Evolutionary conservation across 1,284 basidiomycete genomes (phyloP).

Genomic region (Ceratobasidium papillatum): DNA sequence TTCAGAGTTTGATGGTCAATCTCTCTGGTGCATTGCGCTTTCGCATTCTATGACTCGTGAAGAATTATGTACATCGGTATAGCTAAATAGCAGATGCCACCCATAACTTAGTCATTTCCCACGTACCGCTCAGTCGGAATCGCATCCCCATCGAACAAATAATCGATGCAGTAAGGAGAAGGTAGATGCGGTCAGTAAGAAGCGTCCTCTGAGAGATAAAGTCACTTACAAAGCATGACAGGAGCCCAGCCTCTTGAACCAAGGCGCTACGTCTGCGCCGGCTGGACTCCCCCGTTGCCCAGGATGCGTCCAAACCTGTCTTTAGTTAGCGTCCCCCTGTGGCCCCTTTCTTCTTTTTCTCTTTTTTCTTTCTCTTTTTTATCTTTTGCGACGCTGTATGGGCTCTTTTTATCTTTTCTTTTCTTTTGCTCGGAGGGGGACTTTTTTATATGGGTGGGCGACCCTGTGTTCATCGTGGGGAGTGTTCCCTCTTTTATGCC

Average conservation of each 20-base stretch:
- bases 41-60: too few species aligned
- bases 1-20: too few species aligned
- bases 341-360: neutral
- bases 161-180: too few species aligned
- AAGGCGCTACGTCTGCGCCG: slow-evolving; percentile 6
- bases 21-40: too few species aligned
- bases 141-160: too few species aligned
- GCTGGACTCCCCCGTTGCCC: slow-evolving; percentile 22
- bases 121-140: too few species aligned
- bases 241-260: slow-evolving; percentile 11
- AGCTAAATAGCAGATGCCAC: too few species aligned
- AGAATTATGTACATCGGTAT: too few species aligned
- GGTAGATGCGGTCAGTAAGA: too few species aligned
- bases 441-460: neutral
- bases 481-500: slow-evolving; percentile 4
- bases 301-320: slow-evolving; percentile 17
- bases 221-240: slow-evolving; percentile 13
- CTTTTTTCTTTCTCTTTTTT: neutral
- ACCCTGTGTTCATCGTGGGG: slow-evolving; percentile 2
- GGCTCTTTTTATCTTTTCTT: neutral
- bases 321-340: slow-evolving; percentile 5
- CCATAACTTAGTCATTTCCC: too few species aligned
- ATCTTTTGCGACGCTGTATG: neutral
- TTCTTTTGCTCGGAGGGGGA: neutral
- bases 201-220: neutral